phyloP scores from a whole-genome alignment of 371 early-diverging fungal genomes.

The Rhizomucor miehei region DNA sequence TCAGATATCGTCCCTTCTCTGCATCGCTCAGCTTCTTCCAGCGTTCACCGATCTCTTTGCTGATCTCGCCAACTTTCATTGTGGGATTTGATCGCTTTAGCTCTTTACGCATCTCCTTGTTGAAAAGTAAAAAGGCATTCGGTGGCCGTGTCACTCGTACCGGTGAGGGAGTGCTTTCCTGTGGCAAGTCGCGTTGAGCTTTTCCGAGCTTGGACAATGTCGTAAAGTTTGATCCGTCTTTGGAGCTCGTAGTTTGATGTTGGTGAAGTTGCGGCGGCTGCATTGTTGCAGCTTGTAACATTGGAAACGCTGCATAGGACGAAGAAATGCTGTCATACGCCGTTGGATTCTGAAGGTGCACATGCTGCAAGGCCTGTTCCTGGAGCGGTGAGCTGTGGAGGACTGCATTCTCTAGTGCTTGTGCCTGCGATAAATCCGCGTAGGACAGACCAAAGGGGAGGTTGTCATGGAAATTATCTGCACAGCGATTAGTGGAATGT shows the following conservation, averaged over 20 bases:
- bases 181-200: neutral
- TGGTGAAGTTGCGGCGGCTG: constrained; percentile 22
- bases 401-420: constrained; percentile 17
- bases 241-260: constrained; percentile 8
- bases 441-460: constrained; percentile 26
- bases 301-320: constrained; percentile 25
- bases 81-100: constrained; percentile 63
- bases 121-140: constrained; percentile 66
- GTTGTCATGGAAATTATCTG: constrained; percentile 27
- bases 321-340: constrained; percentile 10
- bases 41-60: constrained; percentile 56
- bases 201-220: neutral
- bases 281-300: constrained; percentile 16
- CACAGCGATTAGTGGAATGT: too few species aligned
- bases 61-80: constrained; percentile 64
- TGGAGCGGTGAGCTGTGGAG: constrained; percentile 19
- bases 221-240: constrained; percentile 4
- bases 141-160: constrained; percentile 61
- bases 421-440: constrained; percentile 26
- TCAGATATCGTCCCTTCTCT: constrained; percentile 35
- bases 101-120: constrained; percentile 61
- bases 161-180: constrained; percentile 11
- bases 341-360: constrained; percentile 9
- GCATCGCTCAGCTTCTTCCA: constrained; percentile 52
- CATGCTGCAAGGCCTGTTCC: constrained; percentile 12